Evolutionary conservation across 148 eudicot genomes (phyloP).

Genomic region (Suaeda aralocaspica): DNA sequence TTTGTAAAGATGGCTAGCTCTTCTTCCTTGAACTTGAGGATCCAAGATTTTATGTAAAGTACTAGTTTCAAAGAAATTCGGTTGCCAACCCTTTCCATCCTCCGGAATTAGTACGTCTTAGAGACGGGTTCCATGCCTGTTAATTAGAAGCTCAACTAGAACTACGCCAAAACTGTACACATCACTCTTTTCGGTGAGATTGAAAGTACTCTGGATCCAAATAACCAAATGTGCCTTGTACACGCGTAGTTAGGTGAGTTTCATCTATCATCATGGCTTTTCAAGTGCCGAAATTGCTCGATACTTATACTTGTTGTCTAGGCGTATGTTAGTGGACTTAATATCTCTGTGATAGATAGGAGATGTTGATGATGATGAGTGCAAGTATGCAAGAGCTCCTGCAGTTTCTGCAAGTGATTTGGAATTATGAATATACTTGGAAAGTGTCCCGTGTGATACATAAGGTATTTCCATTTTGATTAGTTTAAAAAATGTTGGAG

Average conservation of each 20-base stretch:
- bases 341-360: conserved; percentile 28
- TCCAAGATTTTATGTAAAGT: conserved; percentile 15
- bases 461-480: too few species aligned
- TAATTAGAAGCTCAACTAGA: conserved; percentile 22
- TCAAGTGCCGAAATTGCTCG: conserved; percentile 25
- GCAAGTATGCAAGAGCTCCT: conserved; percentile 23
- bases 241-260: conserved; percentile 25
- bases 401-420: conserved; percentile 15
- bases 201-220: conserved; percentile 24
- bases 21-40: conserved; percentile 15
- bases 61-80: conserved; percentile 20
- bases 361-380: conserved; percentile 21
- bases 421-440: conserved; percentile 16
- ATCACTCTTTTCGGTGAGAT: conserved; percentile 21
- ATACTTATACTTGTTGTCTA: conserved; percentile 18
- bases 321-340: conserved; percentile 17
- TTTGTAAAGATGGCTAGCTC: conserved; percentile 7
- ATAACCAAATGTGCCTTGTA: conserved; percentile 23
- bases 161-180: conserved; percentile 29
- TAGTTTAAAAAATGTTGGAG: too few species aligned
- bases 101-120: background rate
- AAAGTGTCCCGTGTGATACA: conserved; percentile 19
- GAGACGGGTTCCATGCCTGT: conserved; percentile 14
- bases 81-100: conserved; percentile 18
- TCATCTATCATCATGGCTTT: conserved; percentile 7